Evolutionary conservation across 2,329 filamentous ascomycete genomes (phyloP).

Genomic region (Lasiodiplodia gonubiensis): DNA sequence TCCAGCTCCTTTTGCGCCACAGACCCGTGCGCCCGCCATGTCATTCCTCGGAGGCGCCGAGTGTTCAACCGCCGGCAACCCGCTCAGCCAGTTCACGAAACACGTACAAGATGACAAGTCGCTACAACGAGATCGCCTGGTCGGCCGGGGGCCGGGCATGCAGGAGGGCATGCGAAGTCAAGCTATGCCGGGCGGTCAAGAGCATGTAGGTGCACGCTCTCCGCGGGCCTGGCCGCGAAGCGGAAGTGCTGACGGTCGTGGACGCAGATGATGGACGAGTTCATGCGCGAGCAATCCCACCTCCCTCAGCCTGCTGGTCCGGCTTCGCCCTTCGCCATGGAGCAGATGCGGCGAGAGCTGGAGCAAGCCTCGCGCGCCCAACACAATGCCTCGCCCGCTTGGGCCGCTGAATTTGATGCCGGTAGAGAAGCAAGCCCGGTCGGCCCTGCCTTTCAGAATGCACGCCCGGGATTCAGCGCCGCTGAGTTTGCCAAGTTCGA

Average conservation of each 20-base stretch:
- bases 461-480: conserved; percentile 66
- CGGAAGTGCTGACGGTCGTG: conserved; percentile 2
- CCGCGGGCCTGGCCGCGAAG: not conserved
- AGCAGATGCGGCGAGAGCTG: conserved; percentile 68
- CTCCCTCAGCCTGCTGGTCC: conserved; percentile 60
- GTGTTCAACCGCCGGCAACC: conserved; percentile 95
- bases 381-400: conserved; percentile 61
- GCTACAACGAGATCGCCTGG: conserved; percentile 86
- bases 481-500: conserved; percentile 90
- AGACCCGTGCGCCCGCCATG: conserved; percentile 62
- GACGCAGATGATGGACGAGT: conserved; percentile 86
- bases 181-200: conserved; percentile 71
- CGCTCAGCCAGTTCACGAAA: conserved; percentile 96
- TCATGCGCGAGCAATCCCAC: conserved; percentile 78
- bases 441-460: conserved; percentile 69
- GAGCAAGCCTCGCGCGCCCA: conserved; percentile 57
- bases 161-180: conserved; percentile 79
- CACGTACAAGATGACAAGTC: conserved; percentile 96
- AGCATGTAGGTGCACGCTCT: conserved; percentile 50
- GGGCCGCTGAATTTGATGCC: conserved; percentile 69
- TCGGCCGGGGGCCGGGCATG: conserved; percentile 73
- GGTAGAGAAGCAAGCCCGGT: conserved; percentile 66
- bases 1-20: not conserved
- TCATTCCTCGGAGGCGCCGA: conserved; percentile 95
- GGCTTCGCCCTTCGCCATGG: conserved; percentile 67